Evolutionary conservation across 2,329 filamentous ascomycete genomes (phyloP).

Genomic region (Curvularia spicifera): DNA sequence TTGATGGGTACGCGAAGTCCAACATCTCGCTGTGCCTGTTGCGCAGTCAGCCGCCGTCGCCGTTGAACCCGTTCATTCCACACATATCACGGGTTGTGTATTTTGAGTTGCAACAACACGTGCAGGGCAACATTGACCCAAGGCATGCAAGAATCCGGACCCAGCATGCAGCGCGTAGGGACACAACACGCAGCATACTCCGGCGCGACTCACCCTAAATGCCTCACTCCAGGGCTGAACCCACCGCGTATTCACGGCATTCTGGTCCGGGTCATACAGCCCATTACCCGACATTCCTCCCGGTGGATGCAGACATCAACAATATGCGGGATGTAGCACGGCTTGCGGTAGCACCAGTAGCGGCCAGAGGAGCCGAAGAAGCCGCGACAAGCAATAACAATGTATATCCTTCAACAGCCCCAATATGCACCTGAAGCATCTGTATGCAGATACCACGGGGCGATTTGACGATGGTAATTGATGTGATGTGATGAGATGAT

Average conservation of each 20-base stretch:
- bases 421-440: neutral
- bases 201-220: constrained; percentile 36
- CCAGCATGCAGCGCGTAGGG: neutral
- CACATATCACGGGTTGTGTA: neutral
- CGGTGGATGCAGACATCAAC: constrained; percentile 16
- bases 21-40: constrained; percentile 67
- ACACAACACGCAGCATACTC: neutral
- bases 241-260: constrained; percentile 34
- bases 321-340: constrained; percentile 14
- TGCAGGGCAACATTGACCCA: constrained; percentile 1
- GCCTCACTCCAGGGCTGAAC: constrained; percentile 42
- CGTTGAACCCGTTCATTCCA: neutral
- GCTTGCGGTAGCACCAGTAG: constrained; percentile 15
- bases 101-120: neutral
- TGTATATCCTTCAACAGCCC: constrained; percentile 11
- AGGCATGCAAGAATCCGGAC: neutral
- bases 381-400: constrained; percentile 1
- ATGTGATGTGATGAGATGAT: constrained; percentile 4
- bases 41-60: constrained; percentile 17
- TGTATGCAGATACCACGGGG: too few relatives aligned
- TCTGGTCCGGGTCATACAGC: constrained; percentile 41
- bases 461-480: constrained; percentile 7
- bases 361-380: neutral
- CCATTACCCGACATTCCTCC: constrained; percentile 36
- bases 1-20: constrained; percentile 67